Base-by-base conservation (phyloP, 306 rosid species). In the Castanea mollissima region DNA sequence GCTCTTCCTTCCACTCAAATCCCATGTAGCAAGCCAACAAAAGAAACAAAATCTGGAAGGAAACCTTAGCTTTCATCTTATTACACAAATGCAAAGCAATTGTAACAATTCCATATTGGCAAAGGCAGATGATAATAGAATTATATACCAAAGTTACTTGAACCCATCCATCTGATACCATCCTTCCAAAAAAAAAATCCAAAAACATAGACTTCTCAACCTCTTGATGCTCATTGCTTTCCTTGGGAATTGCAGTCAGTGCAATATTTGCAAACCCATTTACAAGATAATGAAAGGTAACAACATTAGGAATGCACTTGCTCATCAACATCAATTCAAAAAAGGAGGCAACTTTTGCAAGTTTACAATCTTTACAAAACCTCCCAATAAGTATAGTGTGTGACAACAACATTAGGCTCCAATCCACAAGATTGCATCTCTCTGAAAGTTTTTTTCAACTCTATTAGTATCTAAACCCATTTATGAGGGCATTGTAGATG, bases 361-460 rank as follows among this genome's bases (percentile, higher is more conserved):
- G 89, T 71, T 83, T 89, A 79, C 90, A 78, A 57, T 78, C 87
- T 83, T 89, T 90, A 21, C 88, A 89, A 75, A 91, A 90, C 27
- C 85, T 91, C 65, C 97, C 88, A 74, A 93, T 87, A 83, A 93
- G 86, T 78, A 78, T 77, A 25, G 86, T 90, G 88, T 91, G 91
- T 21, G 97, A 25, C 90, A 81, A 93, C 88, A 74, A 91, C 92
- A 79, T 89, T 93, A 81, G 98, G 91, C 84, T 90, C 78, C 86
- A 91, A 69, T 76, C 89, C 86, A 83, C 77, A 70, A 78, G 89
- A 87, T 75, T 86, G 82, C 91, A 93, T 89, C 77, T 84, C 88
- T 69, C 68, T 62, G 69, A 93, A 93, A 79, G 76, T 25, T 84
- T 60, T 82, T 84, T 80, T 88, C 90, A 62, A 93, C 98, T 83